These are phyloP conservation scores for Aspergillus melleus DNA, from an alignment of 2,329 filamentous ascomycete genomes.

Conservation along the genomic window DNA sequence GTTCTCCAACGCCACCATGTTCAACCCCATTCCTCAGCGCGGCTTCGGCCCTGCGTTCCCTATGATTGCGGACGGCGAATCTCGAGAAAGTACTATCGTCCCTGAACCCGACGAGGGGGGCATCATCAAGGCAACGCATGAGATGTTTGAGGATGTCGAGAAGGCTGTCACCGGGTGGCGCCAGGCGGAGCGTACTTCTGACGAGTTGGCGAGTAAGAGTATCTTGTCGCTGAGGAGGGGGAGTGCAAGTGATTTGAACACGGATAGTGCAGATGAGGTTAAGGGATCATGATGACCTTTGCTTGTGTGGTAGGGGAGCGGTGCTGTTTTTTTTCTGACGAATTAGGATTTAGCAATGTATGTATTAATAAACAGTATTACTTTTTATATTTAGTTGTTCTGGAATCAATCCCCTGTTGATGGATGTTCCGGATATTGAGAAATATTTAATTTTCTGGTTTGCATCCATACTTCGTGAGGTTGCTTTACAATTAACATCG, in stretches of 20 bases:
- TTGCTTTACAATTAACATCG: too few relatives aligned
- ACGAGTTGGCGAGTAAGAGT: constrained; percentile 40
- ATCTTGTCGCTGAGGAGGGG: constrained; percentile 37
- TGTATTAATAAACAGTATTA: constrained; percentile 20
- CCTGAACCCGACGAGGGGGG: constrained; percentile 78
- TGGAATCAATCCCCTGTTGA: background rate
- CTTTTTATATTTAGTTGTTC: background rate
- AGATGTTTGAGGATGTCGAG: constrained; percentile 89
- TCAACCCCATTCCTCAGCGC: constrained; percentile 79
- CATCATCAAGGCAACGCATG: constrained; percentile 80
- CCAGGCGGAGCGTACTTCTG: constrained; percentile 60
- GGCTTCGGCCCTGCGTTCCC: constrained; percentile 65
- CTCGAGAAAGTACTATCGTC: constrained; percentile 47
- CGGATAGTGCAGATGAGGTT: constrained; percentile 37
- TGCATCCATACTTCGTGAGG: too few relatives aligned
- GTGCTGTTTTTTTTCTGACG: background rate
- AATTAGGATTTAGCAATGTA: constrained; percentile 5
- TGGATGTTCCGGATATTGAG: background rate
- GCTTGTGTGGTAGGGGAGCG: background rate
- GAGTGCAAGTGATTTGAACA: constrained; percentile 39
- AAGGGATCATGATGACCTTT: constrained; percentile 33
- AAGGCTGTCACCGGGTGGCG: constrained; percentile 74
- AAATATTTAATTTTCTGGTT: background rate
- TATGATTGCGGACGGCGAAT: constrained; percentile 46
- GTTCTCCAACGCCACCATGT: constrained; percentile 99